Evolutionary conservation across 805 yeast genomes (phyloP), one percentile per base, ranked within the genome.

Genomic region (Candida endomychidarum): DNA sequence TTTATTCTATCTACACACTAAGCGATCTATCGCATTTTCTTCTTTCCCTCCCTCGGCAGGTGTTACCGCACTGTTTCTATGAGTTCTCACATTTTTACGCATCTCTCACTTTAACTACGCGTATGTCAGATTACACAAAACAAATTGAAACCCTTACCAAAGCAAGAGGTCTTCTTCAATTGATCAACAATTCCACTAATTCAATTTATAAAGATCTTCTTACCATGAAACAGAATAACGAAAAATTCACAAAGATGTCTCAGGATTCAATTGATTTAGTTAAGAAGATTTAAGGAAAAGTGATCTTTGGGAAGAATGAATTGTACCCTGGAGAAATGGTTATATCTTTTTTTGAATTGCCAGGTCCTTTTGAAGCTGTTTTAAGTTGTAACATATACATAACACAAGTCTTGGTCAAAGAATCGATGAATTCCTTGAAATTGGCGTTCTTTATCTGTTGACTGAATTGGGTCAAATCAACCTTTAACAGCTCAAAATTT

Each of bases 111-210:
- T n/a, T n/a, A n/a, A n/a, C n/a, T n/a, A n/a, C n/a, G n/a, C n/a
- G n/a, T n/a, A 37, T 37, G 42, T 39, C 27, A 37, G 40, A 40
- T 17, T 40, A 40, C 19, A 37, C 30, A 8, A 40, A 40, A 18
- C 40, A 41, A 17, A 25, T 47, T 8, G 41, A 45, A 17, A 36
- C 34, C 6, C 22, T 47, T 5, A 34, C 38, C 2, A 47, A 47
- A 41, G 43, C 48, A 7, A 37, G 51, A 24, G 49, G 42, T 7
- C 14, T 47, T 5, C 38, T 47, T 7, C 49, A 47, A 27, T 14
- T 45, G 28, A 28, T 47, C n/a, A 42, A 45, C 22, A 41, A 45
- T 22, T 45, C 48, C 5, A 45, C 49, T 5, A 26, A 20, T n/a
- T 26, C 41, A 19, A 47, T 47, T 3, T 38, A 45, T 23, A 23